Percentiles rank a stretch among this genome's conserved stretches.
These are phyloP conservation scores for Ophiostoma quercus DNA, from an alignment of 2,329 filamentous ascomycete species.

Conservation along the genomic window DNA sequence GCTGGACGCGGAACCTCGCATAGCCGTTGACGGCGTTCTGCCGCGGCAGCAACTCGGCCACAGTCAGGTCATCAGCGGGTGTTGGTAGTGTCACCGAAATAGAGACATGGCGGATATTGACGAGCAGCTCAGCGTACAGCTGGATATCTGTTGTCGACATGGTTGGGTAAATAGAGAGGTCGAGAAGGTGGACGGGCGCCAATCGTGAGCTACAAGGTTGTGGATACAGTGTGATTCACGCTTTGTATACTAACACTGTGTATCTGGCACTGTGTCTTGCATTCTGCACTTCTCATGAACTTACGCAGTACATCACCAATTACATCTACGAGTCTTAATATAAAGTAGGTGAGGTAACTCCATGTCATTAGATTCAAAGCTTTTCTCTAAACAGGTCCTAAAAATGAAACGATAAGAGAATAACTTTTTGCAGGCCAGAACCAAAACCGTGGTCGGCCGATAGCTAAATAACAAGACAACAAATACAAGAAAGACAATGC, in stretches of 20 bases:
- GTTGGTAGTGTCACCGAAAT: slow-evolving; percentile 49
- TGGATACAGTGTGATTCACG: not conserved
- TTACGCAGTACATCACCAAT: not conserved
- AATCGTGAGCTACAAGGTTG: not conserved
- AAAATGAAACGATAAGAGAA: slow-evolving; percentile 10
- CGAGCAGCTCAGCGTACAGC: slow-evolving; percentile 61
- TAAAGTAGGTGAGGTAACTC: not conserved
- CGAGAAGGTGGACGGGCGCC: not conserved
- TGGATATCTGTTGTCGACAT: slow-evolving; percentile 17
- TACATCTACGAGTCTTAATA: not conserved
- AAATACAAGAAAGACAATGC: not conserved
- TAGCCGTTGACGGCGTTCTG: slow-evolving; percentile 31
- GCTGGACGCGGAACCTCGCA: slow-evolving; percentile 41
- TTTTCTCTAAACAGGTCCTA: slow-evolving; percentile 7
- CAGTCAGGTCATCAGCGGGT: slow-evolving; percentile 40
- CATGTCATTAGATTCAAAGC: slow-evolving; percentile 1
- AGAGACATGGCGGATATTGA: slow-evolving; percentile 60
- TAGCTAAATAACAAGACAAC: not conserved
- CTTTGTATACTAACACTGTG: not conserved
- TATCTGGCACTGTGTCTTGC: not conserved
- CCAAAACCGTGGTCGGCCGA: slow-evolving; percentile 5
- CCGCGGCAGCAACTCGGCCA: slow-evolving; percentile 41
- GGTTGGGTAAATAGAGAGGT: not conserved
- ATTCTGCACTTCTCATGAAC: not conserved
- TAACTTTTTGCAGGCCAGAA: slow-evolving; percentile 18